Evolutionary conservation across 1,139 yeast genomes (phyloP).

Genomic region (Pichia kudriavzevii): DNA sequence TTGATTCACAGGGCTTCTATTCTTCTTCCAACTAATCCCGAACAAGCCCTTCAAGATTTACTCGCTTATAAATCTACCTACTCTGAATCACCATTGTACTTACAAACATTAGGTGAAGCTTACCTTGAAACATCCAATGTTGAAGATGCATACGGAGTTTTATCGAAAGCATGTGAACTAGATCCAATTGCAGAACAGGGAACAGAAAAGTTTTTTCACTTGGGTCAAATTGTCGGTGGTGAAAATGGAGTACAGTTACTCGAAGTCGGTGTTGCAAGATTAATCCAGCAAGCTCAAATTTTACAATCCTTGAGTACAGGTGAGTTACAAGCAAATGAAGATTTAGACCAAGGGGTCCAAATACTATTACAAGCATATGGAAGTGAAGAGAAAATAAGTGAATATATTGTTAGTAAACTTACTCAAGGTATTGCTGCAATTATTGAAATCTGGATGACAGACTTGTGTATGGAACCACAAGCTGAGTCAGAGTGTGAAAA

Average conservation of each 20-base stretch:
- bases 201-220: constrained; percentile 74
- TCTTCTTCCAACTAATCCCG: constrained; percentile 31
- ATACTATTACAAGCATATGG: constrained; percentile 29
- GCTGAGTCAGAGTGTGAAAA: constrained; percentile 80
- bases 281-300: constrained; percentile 32
- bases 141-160: constrained; percentile 64
- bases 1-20: constrained; percentile 28
- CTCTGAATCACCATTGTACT: constrained; percentile 29
- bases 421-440: constrained; percentile 76
- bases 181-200: constrained; percentile 64
- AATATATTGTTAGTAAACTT: constrained; percentile 41
- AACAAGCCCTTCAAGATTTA: constrained; percentile 34
- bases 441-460: constrained; percentile 99
- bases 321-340: constrained; percentile 28
- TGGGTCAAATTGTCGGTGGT: constrained; percentile 90
- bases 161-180: constrained; percentile 55
- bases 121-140: constrained; percentile 72
- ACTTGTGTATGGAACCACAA: constrained; percentile 85
- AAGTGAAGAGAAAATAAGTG: constrained; percentile 20
- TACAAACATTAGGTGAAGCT: constrained; percentile 62
- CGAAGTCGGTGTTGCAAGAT: constrained; percentile 52
- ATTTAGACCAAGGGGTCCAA: constrained; percentile 22
- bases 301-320: constrained; percentile 24
- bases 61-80: constrained; percentile 29
- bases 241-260: constrained; percentile 61